Base-by-base conservation (phyloP, 345 rosid species). In the Aegle marmelos region DNA sequence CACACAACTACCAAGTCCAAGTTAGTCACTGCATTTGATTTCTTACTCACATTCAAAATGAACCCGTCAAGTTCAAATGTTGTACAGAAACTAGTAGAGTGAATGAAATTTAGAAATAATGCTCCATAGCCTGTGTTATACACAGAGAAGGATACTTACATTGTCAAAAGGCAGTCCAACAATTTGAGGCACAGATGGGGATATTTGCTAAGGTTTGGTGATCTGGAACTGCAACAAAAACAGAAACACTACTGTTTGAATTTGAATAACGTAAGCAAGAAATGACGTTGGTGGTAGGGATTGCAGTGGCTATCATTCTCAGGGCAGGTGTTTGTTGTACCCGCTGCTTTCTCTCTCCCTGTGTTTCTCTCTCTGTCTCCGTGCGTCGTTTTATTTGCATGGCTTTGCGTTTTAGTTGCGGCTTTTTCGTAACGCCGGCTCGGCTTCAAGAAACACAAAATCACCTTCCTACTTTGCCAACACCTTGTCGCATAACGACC, bases 271-370 rank as follows among this genome's bases (percentile, higher is more conserved):
- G 56, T 50, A 50, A 50, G 56, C 56, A 50, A 50, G 56, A 50
- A 50, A 16, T 50, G 56, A 21, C 0, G 5, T 16, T 17, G 21
- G 56, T 50, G 54, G 21, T 50, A 7, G 22, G 1, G 41, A 8
- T 0, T 8, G 39, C 7, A 36, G 9, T 36, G 54, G 1, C 31
- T 65, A 53, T 31, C 28, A 48, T 16, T 41, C 37, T 60, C 68
- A 19, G 21, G 22, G 30, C 69, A 37, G 63, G 19, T 72, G 65
- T 72, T 67, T 63, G 68, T 75, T 75, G 70, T 63, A 30, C 78
- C 78, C n/a, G 66, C 66, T 74, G 50, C 66, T 64, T 6, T 73
- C 19, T 39, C 54, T 50, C 19, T 41, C 56, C 1, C 7, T 0
- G 41, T n/a, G n/a, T n/a, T n/a, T n/a, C n/a, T n/a, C n/a, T 37